A percentile compares a stretch with the other conserved stretches of the same genome.
Evolutionary conservation across 148 eudicot genomes (phyloP).

Genomic region (Simmondsia chinensis): DNA sequence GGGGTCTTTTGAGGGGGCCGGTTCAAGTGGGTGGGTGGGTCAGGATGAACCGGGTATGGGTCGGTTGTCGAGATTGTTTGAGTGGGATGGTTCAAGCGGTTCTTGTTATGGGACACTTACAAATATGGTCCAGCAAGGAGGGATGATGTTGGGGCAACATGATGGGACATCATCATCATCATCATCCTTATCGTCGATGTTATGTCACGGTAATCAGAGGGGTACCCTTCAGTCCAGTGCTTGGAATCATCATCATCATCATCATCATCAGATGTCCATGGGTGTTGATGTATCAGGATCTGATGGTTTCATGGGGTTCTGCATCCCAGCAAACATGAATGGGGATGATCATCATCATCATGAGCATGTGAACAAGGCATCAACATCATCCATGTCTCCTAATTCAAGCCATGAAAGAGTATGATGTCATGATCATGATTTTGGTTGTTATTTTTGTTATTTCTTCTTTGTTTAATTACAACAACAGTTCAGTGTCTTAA

Average conservation of each 20-base stretch:
- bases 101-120: background rate
- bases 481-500: too few species aligned
- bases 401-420: conserved; percentile 32
- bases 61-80: conserved; percentile 22
- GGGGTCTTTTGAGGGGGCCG: too few species aligned
- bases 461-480: too few species aligned
- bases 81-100: conserved; percentile 13
- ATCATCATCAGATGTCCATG: conserved; percentile 3
- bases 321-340: conserved; percentile 18
- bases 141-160: conserved; percentile 17
- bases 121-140: conserved; percentile 11
- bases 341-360: conserved; percentile 6
- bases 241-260: conserved; percentile 4
- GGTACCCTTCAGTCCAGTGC: conserved; percentile 41
- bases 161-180: background rate
- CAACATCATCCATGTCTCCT: conserved; percentile 31
- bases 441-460: background rate
- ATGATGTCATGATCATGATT: conserved; percentile 9
- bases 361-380: conserved; percentile 26
- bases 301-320: conserved; percentile 25
- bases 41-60: conserved; percentile 19
- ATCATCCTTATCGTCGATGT: too few species aligned
- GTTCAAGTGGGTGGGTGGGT: conserved; percentile 16
- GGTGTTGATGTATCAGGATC: conserved; percentile 16
- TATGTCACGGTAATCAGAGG: too few species aligned